Conservation (phyloP, 306 rosid genomes). For the Casuarina cunninghamiana region DNA sequence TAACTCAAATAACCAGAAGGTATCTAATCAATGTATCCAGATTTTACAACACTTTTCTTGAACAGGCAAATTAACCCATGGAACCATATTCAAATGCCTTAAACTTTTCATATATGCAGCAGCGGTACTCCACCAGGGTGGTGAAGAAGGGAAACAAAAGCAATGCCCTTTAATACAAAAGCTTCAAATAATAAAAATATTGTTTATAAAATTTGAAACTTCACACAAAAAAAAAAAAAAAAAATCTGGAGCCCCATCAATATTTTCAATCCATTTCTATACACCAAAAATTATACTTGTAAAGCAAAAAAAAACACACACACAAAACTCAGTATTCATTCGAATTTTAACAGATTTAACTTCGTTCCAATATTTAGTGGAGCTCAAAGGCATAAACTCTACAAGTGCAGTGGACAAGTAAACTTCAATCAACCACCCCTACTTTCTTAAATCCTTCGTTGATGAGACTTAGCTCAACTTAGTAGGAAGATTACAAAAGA, state of each 20-base stretch:
- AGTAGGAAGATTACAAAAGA: neutral
- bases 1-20: constrained; percentile 33
- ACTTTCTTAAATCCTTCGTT: constrained; percentile 7
- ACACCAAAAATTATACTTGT: neutral
- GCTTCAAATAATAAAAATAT: too few relatives aligned
- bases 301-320: neutral
- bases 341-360: neutral
- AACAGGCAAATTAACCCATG: neutral
- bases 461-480: constrained; percentile 13
- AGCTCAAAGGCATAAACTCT: neutral
- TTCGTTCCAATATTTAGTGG: neutral
- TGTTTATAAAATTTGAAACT: too few relatives aligned
- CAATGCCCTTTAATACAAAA: neutral
- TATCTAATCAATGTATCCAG: constrained; percentile 2
- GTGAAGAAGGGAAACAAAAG: neutral
- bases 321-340: neutral
- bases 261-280: neutral
- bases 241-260: too few relatives aligned
- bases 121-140: too few relatives aligned
- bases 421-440: constrained; percentile 10
- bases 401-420: constrained; percentile 21
- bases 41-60: constrained; percentile 9
- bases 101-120: neutral
- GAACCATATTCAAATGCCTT: neutral
- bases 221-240: too few relatives aligned